Percentiles rank a stretch among this genome's conserved stretches.
Conservation (phyloP, 108 stramenopile species). For the Chaetoceros muelleri region DNA sequence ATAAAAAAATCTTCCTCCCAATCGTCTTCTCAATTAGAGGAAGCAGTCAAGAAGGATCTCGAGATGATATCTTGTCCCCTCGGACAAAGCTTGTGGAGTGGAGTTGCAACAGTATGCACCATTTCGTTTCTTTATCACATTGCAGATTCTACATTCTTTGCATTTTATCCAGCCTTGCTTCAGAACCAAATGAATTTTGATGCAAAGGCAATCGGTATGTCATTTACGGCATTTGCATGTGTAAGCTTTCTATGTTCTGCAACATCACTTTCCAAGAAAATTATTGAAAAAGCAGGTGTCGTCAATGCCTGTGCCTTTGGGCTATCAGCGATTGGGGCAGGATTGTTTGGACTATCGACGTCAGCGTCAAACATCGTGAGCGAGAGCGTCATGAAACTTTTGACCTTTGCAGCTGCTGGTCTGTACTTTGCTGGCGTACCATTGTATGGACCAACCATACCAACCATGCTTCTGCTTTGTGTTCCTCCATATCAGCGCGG, state of each 20-base stretch:
- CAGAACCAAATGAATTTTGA: conserved; percentile 30
- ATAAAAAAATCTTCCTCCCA: background rate
- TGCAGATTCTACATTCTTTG: conserved; percentile 65
- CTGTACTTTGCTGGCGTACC: conserved; percentile 65
- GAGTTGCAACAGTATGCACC: conserved; percentile 57
- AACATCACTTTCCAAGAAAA: conserved; percentile 22
- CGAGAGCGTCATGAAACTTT: conserved; percentile 1
- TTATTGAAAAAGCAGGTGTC: conserved; percentile 40
- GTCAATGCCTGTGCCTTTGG: conserved; percentile 54
- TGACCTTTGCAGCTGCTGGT: conserved; percentile 36
- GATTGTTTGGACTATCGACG: conserved; percentile 30
- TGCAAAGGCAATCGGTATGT: conserved; percentile 43
- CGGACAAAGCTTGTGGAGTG: conserved; percentile 47
- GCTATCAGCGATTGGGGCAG: conserved; percentile 39
- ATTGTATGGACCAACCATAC: conserved; percentile 67
- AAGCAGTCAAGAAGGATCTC: conserved; percentile 2
- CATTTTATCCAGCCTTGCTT: conserved; percentile 60
- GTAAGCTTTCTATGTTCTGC: conserved; percentile 51
- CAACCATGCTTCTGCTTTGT: conserved; percentile 67
- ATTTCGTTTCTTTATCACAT: conserved; percentile 61
- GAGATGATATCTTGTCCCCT: conserved; percentile 57
- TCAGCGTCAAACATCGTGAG: conserved; percentile 9
- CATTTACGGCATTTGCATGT: conserved; percentile 56
- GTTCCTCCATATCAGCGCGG: conserved; percentile 56
- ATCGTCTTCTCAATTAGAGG: background rate